phyloP scores from a whole-genome alignment of 306 rosid species.

The Sophora flavescens region DNA sequence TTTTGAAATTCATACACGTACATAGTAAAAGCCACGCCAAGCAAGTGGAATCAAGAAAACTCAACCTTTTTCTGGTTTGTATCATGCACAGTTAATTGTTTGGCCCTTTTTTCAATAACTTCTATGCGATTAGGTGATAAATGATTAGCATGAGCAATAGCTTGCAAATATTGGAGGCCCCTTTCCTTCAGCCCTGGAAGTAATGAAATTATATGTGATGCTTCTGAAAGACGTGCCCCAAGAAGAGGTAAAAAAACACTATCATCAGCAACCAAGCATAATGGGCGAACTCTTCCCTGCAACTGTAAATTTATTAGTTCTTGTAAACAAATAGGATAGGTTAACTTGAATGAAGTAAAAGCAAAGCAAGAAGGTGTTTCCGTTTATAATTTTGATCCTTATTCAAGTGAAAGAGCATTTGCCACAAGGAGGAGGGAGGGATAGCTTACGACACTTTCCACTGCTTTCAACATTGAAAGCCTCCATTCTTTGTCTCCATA shows the following conservation, averaged over 20 bases:
- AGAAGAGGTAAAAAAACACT: constrained; percentile 79
- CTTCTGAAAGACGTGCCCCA: constrained; percentile 62
- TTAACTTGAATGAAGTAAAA: constrained; percentile 27
- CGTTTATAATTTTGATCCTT: constrained; percentile 26
- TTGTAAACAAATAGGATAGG: constrained; percentile 40
- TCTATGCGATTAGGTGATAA: constrained; percentile 65
- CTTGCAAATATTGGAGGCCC: constrained; percentile 74
- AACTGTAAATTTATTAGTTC: constrained; percentile 54
- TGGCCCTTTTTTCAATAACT: constrained; percentile 66
- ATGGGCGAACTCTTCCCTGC: constrained; percentile 67
- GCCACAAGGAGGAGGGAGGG: constrained; percentile 29
- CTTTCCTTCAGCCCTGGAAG: constrained; percentile 77
- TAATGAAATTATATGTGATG: constrained; percentile 64
- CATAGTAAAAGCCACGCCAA: constrained; percentile 10
- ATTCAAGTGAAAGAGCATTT: constrained; percentile 26
- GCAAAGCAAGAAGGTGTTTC: constrained; percentile 31
- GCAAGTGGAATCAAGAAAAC: constrained; percentile 35
- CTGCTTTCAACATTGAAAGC: constrained; percentile 63
- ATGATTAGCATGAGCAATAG: constrained; percentile 68
- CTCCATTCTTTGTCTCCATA: constrained; percentile 88
- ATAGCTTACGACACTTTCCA: constrained; percentile 58
- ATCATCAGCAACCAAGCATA: constrained; percentile 87
- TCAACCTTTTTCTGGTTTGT: constrained; percentile 71
- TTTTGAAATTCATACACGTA: constrained; percentile 23
- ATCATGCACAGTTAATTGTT: constrained; percentile 61